These are phyloP conservation scores for Suhomyces sp. DNA, from an alignment of 805 yeast species.

Conservation along the genomic window DNA sequence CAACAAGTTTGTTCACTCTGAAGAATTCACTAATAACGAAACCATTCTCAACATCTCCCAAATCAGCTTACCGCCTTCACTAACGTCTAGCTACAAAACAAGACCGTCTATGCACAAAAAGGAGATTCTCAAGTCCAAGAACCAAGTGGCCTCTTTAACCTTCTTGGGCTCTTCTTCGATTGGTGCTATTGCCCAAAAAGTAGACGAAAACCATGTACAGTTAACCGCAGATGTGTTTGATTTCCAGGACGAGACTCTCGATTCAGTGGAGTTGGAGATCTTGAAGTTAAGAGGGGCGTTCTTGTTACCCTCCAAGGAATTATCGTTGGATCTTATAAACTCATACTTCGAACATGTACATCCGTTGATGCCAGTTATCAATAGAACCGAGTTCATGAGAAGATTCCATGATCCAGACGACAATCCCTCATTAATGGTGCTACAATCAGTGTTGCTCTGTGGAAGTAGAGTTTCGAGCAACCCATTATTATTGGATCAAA, in stretches of 20 bases:
- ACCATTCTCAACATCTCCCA: slow-evolving; percentile 43
- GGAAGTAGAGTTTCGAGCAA: slow-evolving; percentile 62
- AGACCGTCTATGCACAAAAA: slow-evolving; percentile 38
- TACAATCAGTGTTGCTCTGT: slow-evolving; percentile 65
- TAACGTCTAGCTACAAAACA: slow-evolving; percentile 38
- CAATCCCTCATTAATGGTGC: slow-evolving; percentile 61
- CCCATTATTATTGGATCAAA: slow-evolving; percentile 48
- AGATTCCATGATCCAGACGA: slow-evolving; percentile 52
- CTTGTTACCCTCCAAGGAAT: slow-evolving; percentile 56
- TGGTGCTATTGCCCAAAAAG: slow-evolving; percentile 44
- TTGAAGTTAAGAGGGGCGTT: slow-evolving; percentile 69
- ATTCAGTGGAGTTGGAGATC: slow-evolving; percentile 62
- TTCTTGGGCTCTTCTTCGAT: slow-evolving; percentile 55
- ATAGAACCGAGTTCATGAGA: slow-evolving; percentile 58
- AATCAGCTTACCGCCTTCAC: slow-evolving; percentile 41
- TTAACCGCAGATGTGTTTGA: slow-evolving; percentile 42
- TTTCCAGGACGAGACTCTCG: slow-evolving; percentile 33
- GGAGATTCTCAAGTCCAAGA: slow-evolving; percentile 25
- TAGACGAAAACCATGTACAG: slow-evolving; percentile 47
- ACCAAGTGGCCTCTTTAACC: slow-evolving; percentile 31
- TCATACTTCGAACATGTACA: slow-evolving; percentile 63
- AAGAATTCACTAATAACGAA: slow-evolving; percentile 19
- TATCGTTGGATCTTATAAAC: slow-evolving; percentile 58
- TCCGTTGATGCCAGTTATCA: slow-evolving; percentile 66
- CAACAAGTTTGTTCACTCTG: neutral